A percentile compares a stretch with the other conserved stretches of the same genome.
Evolutionary conservation across 1,139 yeast species (phyloP).

Genomic region (Spathaspora sp.): DNA sequence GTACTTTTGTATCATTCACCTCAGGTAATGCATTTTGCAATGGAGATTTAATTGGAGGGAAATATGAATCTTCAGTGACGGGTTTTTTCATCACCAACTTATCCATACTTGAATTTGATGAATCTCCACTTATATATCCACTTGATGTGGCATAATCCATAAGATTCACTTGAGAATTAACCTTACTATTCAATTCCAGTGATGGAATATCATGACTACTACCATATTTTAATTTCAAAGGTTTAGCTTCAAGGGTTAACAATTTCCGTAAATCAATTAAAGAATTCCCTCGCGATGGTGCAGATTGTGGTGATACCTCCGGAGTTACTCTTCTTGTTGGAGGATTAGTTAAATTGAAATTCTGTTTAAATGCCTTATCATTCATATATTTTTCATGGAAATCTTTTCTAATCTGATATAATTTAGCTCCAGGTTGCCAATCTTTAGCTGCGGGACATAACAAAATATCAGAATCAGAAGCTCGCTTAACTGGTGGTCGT

Average conservation of each 20-base stretch:
- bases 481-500: slow-evolving; percentile 1
- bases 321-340: slow-evolving; percentile 43
- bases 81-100: background rate
- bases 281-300: slow-evolving; percentile 44
- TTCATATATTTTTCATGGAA: slow-evolving; percentile 40
- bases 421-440: slow-evolving; percentile 35
- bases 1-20: slow-evolving; percentile 13
- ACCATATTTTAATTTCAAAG: slow-evolving; percentile 42
- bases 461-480: background rate
- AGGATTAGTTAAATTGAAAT: slow-evolving; percentile 30
- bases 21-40: slow-evolving; percentile 11
- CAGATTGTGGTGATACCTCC: slow-evolving; percentile 45
- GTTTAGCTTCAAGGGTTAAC: slow-evolving; percentile 34
- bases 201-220: slow-evolving; percentile 43
- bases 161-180: slow-evolving; percentile 33
- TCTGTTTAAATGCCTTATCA: slow-evolving; percentile 37
- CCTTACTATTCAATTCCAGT: slow-evolving; percentile 39
- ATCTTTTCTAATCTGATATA: slow-evolving; percentile 32
- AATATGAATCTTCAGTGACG: slow-evolving; percentile 27
- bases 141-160: slow-evolving; percentile 4
- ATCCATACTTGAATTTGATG: slow-evolving; percentile 1
- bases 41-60: slow-evolving; percentile 20
- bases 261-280: slow-evolving; percentile 44
- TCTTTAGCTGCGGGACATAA: slow-evolving; percentile 42
- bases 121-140: background rate